phyloP scores from a whole-genome alignment of 176 grass and related monocot genomes.

The Calamus simplicifolius region DNA sequence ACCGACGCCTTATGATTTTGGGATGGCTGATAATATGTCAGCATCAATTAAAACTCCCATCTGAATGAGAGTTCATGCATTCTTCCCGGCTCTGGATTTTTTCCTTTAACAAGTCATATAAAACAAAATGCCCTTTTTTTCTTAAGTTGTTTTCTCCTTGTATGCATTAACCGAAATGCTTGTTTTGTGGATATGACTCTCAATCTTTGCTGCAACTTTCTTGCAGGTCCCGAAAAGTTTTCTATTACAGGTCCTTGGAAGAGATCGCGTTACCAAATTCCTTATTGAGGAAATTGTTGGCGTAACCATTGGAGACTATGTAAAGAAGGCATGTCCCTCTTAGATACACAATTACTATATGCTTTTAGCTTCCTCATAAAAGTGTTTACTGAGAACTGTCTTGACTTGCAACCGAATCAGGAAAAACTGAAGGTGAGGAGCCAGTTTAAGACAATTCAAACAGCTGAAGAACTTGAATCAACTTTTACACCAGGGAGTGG shows the following conservation, averaged over 20 bases:
- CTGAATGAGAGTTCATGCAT: too few relatives aligned
- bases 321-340: conserved; percentile 41
- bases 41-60: too few relatives aligned
- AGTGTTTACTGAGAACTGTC: not conserved
- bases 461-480: conserved; percentile 48
- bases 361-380: too few relatives aligned
- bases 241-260: conserved; percentile 60
- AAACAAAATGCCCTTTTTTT: not conserved
- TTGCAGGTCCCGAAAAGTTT: conserved; percentile 61
- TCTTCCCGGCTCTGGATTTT: too few relatives aligned
- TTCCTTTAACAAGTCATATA: too few relatives aligned
- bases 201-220: not conserved
- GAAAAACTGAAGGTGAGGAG: conserved; percentile 55
- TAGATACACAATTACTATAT: too few relatives aligned
- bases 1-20: too few relatives aligned
- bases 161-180: not conserved
- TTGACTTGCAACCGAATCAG: conserved; percentile 22
- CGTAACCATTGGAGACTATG: conserved; percentile 48
- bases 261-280: conserved; percentile 65
- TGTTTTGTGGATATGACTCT: not conserved
- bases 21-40: too few relatives aligned
- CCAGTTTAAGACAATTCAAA: conserved; percentile 43
- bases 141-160: not conserved
- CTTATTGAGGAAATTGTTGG: conserved; percentile 62
- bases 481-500: conserved; percentile 37